Conservation (phyloP, 2,329 filamentous ascomycete species). For the Cadophora luteo-olivacea region DNA sequence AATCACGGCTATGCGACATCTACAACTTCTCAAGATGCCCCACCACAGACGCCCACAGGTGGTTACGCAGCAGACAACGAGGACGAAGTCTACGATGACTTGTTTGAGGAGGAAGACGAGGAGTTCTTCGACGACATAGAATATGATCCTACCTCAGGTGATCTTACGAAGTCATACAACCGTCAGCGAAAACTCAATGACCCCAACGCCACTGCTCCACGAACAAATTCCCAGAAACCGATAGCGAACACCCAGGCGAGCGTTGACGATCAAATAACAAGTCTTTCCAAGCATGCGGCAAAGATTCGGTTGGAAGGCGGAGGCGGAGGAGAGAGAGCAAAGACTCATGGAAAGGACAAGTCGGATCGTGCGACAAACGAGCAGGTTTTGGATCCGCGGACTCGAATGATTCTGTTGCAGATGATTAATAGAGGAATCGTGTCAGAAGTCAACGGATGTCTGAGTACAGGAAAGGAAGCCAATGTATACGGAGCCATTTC, state of each 20-base stretch:
- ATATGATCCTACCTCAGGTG: slow-evolving; percentile 63
- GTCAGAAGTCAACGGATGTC: slow-evolving; percentile 90
- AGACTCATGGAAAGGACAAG: slow-evolving; percentile 77
- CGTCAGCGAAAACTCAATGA: slow-evolving; percentile 75
- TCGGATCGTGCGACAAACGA: slow-evolving; percentile 92
- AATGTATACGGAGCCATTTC: slow-evolving; percentile 94
- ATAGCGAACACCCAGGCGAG: slow-evolving; percentile 79
- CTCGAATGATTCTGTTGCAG: slow-evolving; percentile 92
- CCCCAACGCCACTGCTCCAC: slow-evolving; percentile 57
- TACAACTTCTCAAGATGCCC: slow-evolving; percentile 44
- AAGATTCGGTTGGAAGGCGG: slow-evolving; percentile 81
- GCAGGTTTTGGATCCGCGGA: slow-evolving; percentile 91
- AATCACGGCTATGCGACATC: slow-evolving; percentile 55
- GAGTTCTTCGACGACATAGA: slow-evolving; percentile 64
- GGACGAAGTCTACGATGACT: slow-evolving; percentile 52
- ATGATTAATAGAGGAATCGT: slow-evolving; percentile 93
- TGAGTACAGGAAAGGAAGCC: slow-evolving; percentile 97
- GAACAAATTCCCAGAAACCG: slow-evolving; percentile 80
- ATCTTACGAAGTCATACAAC: slow-evolving; percentile 86
- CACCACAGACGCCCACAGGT: slow-evolving; percentile 44
- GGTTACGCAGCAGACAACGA: slow-evolving; percentile 47
- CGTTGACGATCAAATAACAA: slow-evolving; percentile 86
- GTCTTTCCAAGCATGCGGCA: slow-evolving; percentile 82
- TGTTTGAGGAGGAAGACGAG: slow-evolving; percentile 66
- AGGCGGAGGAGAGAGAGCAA: slow-evolving; percentile 60